Evolutionary conservation across 148 eudicot genomes (phyloP), one percentile per base, ranked within the genome.

Genomic region (Polygonum aviculare): DNA sequence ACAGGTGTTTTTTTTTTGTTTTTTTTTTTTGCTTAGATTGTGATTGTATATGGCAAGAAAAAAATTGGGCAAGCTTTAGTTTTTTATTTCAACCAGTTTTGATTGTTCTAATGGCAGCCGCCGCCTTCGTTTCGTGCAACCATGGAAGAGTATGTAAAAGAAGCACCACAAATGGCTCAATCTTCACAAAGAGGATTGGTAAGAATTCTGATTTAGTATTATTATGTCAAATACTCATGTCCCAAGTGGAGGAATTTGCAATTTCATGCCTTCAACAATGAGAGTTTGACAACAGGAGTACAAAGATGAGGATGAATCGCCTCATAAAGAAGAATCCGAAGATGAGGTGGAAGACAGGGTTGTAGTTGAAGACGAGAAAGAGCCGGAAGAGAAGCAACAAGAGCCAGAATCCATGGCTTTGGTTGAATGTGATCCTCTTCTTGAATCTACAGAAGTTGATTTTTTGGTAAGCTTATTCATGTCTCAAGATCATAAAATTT

Each of bases 61-160:
- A 15, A 67, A 67, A 11, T 67, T 67, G 15, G 39, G 38, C 7
- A 26, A 65, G 18, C 12, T 33, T 65, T 67, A 14, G 19, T 31
- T 38, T 33, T 31, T 26, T 63, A 31, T 67, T 44, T 44, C 1
- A 67, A 67, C 16, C 38, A 67, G 33, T 67, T 1, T 67, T 31
- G 39, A 44, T 67, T 3, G 3, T 67, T 31, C 39, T 36, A 57
- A 84, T 75, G n/a, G 2, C 87, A 95, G 97, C 97, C 97, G 33
- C 98, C 98, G 14, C 90, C 98, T 57, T 86, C 98, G 4, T 95
- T 95, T 84, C 88, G 90, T 35, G 91, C 91, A 54, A 95, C 98
- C 14, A 95, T 95, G 98, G 97, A 95, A 83, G 98, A 95, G 72
- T 90, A 95, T 74, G 84, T 95, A 70, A 87, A 79, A 82, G 98